Evolutionary conservation across 129 eudicot species (phyloP), one percentile per base, ranked within the genome.

Genomic region (Rutidosis leptorrhynchoides): DNA sequence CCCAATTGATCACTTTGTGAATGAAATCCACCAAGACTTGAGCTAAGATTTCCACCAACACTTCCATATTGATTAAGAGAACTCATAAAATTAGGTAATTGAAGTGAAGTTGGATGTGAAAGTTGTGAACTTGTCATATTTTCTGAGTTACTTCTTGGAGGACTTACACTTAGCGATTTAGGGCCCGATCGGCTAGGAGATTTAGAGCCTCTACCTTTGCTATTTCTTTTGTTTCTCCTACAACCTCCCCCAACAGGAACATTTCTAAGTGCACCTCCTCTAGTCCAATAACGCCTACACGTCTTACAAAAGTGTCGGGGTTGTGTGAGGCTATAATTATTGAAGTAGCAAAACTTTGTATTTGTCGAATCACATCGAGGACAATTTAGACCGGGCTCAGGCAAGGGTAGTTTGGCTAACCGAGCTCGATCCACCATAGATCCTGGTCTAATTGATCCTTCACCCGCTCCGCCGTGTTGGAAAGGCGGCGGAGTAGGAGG

Each of bases 201-300:
- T 68, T 79, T 82, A 3, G 87, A 71, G 82, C 75, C 74, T 45
- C 79, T 54, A 68, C 78, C 65, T 74, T 85, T 85, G 78, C 77
- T 85, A 11, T 3, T 75, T 68, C 83, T 72, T 48, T 85, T 85
- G 83, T 85, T 85, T 68, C 87, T 77, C 61, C 87, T 69, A 77
- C 87, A 85, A 32, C 92, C 92, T 10, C 92, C 92, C 1, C 92
- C 92, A 1, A 85, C 92, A 28, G 92, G 92, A 35, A 85, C 92
- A 6, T 78, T 82, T 65, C 92, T 77, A 12, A 85, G 74, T 66
- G 92, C 87, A 4, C 92, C 92, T 0, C 92, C 92, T 64, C 87
- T 52, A 7, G 92, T 85, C 92, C 92, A 85, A 26, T 85, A 85
- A 21, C 92, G 79, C 21, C 92, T 80, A 15, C 92, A 85, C 2